Percentiles rank a stretch among this genome's conserved stretches.
phyloP scores from a whole-genome alignment of 495 filamentous ascomycete species.

The Oleoguttula mirabilis region DNA sequence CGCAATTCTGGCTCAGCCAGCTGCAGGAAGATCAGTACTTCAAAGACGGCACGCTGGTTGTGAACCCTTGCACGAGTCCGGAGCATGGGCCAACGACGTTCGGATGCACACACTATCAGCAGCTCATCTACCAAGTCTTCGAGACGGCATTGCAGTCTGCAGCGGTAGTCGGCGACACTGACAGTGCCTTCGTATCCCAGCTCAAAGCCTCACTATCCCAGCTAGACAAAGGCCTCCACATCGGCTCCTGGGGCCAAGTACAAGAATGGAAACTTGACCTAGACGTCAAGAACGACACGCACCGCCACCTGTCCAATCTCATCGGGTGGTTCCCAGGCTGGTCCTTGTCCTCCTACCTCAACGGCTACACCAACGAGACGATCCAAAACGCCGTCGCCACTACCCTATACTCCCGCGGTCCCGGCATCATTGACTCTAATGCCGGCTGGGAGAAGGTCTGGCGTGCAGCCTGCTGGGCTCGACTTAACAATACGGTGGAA shows the following conservation, averaged over 20 bases:
- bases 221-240: slow-evolving; percentile 37
- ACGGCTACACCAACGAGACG: slow-evolving; percentile 23
- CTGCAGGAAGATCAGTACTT: slow-evolving; percentile 35
- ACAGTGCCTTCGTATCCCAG: slow-evolving; percentile 23
- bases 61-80: slow-evolving; percentile 41
- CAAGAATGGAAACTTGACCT: slow-evolving; percentile 37
- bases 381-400: slow-evolving; percentile 34
- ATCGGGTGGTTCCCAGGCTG: slow-evolving; percentile 44
- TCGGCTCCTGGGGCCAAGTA: slow-evolving; percentile 23
- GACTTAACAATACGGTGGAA: slow-evolving; percentile 35
- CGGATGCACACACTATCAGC: slow-evolving; percentile 40
- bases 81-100: slow-evolving; percentile 43
- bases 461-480: slow-evolving; percentile 42
- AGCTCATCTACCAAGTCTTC: slow-evolving; percentile 37
- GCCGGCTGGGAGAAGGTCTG: slow-evolving; percentile 47
- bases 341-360: slow-evolving; percentile 26
- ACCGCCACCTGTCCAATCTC: slow-evolving; percentile 43
- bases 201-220: slow-evolving; percentile 24
- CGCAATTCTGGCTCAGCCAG: slow-evolving; percentile 38
- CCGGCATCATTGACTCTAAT: slow-evolving; percentile 35
- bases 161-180: slow-evolving; percentile 16
- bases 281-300: slow-evolving; percentile 29
- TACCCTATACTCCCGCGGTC: slow-evolving; percentile 32
- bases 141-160: slow-evolving; percentile 27
- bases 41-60: slow-evolving; percentile 40